Conservation (phyloP, 768 basidiomycete genomes). For the Pisolithus tinctorius region DNA sequence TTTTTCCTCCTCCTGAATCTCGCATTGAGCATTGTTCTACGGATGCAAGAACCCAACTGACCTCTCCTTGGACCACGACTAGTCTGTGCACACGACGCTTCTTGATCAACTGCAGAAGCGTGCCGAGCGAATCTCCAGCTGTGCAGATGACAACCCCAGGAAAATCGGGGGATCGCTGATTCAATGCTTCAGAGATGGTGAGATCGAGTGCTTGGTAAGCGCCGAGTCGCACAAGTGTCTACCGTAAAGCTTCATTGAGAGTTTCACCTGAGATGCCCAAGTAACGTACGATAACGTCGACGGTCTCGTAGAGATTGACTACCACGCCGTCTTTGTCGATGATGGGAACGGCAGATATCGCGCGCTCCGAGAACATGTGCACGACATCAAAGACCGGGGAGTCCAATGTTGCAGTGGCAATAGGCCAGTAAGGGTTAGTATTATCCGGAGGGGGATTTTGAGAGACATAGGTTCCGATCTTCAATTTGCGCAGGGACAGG, state of each 20-base stretch:
- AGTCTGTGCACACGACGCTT: conserved; percentile 91
- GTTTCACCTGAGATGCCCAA: background rate
- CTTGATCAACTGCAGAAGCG: conserved; percentile 85
- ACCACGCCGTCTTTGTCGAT: conserved; percentile 90
- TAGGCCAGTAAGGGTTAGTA: conserved; percentile 77
- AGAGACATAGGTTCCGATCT: conserved; percentile 89
- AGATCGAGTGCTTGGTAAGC: conserved; percentile 95
- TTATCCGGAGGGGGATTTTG: conserved; percentile 43
- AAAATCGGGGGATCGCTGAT: conserved; percentile 90
- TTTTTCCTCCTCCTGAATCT: conserved; percentile 68
- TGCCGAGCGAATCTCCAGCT: conserved; percentile 84
- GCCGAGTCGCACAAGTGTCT: conserved; percentile 93
- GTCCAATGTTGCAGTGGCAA: conserved; percentile 83
- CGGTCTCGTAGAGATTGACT: conserved; percentile 95
- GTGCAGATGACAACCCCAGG: conserved; percentile 96
- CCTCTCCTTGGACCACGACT: conserved; percentile 92
- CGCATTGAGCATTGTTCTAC: conserved; percentile 1
- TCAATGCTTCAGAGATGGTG: conserved; percentile 87
- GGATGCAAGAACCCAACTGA: conserved; percentile 23
- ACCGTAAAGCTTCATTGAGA: conserved; percentile 6
- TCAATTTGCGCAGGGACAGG: conserved; percentile 73
- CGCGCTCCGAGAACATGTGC: conserved; percentile 94
- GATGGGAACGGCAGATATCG: conserved; percentile 96
- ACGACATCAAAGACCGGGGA: conserved; percentile 98
- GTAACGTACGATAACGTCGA: conserved; percentile 83